These are phyloP conservation scores for Scleroderma citrinum DNA, from an alignment of 768 basidiomycete species.

Conservation along the genomic window DNA sequence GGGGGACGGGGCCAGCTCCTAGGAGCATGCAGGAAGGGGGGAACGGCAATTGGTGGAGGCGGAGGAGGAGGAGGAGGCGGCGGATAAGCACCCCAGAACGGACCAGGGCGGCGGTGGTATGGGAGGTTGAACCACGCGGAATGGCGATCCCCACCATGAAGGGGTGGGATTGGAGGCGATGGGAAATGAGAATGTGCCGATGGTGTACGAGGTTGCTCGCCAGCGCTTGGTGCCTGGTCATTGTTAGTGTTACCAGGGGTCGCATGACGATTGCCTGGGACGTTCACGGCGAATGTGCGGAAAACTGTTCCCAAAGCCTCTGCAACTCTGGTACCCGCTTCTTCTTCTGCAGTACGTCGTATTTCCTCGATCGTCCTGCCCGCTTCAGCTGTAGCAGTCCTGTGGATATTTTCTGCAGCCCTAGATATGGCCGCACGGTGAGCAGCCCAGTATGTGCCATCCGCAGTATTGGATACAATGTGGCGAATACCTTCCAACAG, in stretches of 20 bases:
- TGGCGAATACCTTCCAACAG: conserved; percentile 61
- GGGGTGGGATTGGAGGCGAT: conserved; percentile 10
- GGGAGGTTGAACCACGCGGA: conserved; percentile 21
- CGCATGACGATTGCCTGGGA: conserved; percentile 6
- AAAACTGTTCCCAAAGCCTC: conserved; percentile 58
- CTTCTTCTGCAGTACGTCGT: conserved; percentile 50
- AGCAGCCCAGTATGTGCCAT: conserved; percentile 62
- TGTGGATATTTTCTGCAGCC: conserved; percentile 49
- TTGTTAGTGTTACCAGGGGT: neutral
- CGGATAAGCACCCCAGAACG: conserved; percentile 15
- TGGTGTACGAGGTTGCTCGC: neutral
- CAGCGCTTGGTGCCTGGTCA: neutral
- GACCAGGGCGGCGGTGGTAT: conserved; percentile 2
- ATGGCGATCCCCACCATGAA: conserved; percentile 15
- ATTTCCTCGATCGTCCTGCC: conserved; percentile 39
- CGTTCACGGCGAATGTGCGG: conserved; percentile 43
- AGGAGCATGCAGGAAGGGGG: neutral
- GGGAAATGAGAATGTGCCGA: conserved; percentile 2
- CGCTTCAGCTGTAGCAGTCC: conserved; percentile 35
- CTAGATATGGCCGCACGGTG: conserved; percentile 57
- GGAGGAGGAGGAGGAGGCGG: conserved; percentile 19
- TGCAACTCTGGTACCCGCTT: conserved; percentile 57
- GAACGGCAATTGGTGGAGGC: neutral
- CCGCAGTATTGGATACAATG: conserved; percentile 54
- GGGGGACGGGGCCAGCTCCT: conserved; percentile 23